Base-by-base conservation (phyloP, 2,329 filamentous ascomycete genomes). In the Madurella fahalii region DNA sequence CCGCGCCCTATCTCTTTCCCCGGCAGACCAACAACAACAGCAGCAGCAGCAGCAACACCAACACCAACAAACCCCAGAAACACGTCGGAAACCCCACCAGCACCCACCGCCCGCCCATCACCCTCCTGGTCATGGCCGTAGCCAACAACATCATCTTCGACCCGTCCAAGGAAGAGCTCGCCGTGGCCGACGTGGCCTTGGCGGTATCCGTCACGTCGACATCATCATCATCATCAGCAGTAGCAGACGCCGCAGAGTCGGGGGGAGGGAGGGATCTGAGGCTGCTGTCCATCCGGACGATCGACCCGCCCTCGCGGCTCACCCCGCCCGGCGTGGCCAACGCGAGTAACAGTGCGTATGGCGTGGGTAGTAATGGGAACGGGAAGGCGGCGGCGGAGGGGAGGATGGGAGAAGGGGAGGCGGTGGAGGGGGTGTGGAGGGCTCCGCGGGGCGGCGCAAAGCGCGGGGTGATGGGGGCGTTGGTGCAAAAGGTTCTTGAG, bases 101-200 rank as follows among this genome's bases (percentile, higher is more conserved):
- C 42, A 16, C 67, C 0, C 68, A 75, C 11, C 82, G 86, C 47
- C 94, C 94, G 4, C 91, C 94, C 0, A 82, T 99, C 53, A 96
- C 93, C 3, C 80, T 99, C 17, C 85, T 99, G 11, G 90, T 97
- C 53, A 87, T 95, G 70, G 84, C 88, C 2, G 86, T 96, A 0
- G 89, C 87, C 54, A 79, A 87, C 56, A 97, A 94, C 69, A 86
- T 96, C 71, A 87, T 99, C 61, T 96, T 97, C 73, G 94, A 99
- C 69, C 93, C 94, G 0, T 87, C 84, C 50, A 85, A 86, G 62
- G 92, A 96, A 69, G 94, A 99, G 71, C 84, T 99, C 15, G 89
- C 91, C 2, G 93, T 97, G 4, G 94, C 94, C 1, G 93, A 97
- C 66, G 84, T 86, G 12, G 89, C 94, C 2, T 77, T 97, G 44